Base-by-base conservation (phyloP, 345 rosid species). In the Hibiscus trionum region DNA sequence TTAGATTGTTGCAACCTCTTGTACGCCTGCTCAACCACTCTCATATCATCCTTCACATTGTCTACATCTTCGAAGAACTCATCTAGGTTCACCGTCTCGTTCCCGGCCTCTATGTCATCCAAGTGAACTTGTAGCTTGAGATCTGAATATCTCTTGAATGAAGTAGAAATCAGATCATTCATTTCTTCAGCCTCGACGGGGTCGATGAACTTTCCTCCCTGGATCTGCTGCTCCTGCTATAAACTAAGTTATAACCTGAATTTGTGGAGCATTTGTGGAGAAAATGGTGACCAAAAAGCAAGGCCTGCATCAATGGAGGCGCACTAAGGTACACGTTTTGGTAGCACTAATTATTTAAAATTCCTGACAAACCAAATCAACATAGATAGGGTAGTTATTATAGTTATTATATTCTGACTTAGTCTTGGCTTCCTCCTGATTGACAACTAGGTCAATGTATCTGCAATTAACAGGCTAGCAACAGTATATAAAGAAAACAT, bases 61-160 rank as follows among this genome's bases (percentile, higher is more conserved):
- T 88, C 98, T 4, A 86, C 96, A 17, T 93, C 96, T n/a, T 77
- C 85, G 49, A 91, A 91, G 86, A 93, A 93, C 69, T 81, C 87
- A 72, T 93, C 87, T 26, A 91, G 89, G 70, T 85, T 87, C 66
- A 84, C 88, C 0, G 90, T 89, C 19, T 81, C 90, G 59, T 15
- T 70, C 71, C 75, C 35, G 67, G 44, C 72, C 76, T 24, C 63
- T n/a, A 35, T n/a, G 73, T 19, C 83, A 85, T 80, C 50, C 79
- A 82, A 80, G 79, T 91, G 17, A 59, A 77, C 80, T 42, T 76
- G 82, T 35, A 75, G 66, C 58, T 61, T 44, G 62, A 61, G 75
- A 52, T 66, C 78, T 27, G 90, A 85, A 1, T 86, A 77, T 24
- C 79, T 76, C 65, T 73, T 81, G 86, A 89, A 91, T 6, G 98